Evolutionary conservation across 257 asterid genomes (phyloP).

Genomic region (Solanum neorickii): DNA sequence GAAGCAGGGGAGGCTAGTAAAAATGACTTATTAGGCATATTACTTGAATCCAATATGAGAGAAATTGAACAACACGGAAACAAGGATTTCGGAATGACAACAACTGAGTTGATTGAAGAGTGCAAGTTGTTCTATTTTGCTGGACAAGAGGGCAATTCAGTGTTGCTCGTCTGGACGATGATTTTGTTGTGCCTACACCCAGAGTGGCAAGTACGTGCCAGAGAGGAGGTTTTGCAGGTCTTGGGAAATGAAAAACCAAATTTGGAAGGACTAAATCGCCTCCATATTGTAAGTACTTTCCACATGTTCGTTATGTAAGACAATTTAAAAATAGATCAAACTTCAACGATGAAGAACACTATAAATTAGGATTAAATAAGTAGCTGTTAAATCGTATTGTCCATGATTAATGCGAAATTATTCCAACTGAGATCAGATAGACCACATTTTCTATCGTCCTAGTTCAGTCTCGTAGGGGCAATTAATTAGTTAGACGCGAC

Average conservation of each 20-base stretch:
- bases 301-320: not conserved
- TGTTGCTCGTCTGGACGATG: constrained; percentile 45
- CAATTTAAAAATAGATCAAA: not conserved
- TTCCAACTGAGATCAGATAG: not conserved
- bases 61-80: constrained; percentile 2
- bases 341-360: not conserved
- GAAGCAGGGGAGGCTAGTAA: not conserved
- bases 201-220: constrained; percentile 27
- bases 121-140: constrained; percentile 41
- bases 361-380: too few relatives aligned
- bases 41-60: constrained; percentile 9
- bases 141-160: constrained; percentile 47
- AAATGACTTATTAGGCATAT: constrained; percentile 2
- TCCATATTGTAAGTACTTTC: constrained; percentile 14
- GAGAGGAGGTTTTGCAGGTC: constrained; percentile 22
- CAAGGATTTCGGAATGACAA: constrained; percentile 4
- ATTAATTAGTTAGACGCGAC: not conserved
- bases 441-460: not conserved
- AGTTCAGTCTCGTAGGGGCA: not conserved
- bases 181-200: constrained; percentile 10
- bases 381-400: not conserved
- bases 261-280: constrained; percentile 11
- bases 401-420: not conserved
- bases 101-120: constrained; percentile 21
- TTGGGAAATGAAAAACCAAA: constrained; percentile 17